Conservation (phyloP, 2,329 filamentous ascomycete species). For the Mollisiaceae sp. region DNA sequence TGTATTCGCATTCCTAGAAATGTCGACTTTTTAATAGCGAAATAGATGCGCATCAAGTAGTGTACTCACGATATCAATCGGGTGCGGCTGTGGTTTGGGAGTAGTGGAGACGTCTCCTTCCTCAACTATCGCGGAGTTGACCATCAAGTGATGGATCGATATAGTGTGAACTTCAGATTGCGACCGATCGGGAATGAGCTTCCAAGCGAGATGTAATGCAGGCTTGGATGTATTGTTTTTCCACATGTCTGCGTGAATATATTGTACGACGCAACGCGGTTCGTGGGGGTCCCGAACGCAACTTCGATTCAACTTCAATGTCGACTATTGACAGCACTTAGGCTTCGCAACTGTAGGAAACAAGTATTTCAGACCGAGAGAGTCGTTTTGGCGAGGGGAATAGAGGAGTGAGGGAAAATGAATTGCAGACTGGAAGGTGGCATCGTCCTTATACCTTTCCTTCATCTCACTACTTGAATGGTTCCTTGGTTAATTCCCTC, state of each 20-base stretch:
- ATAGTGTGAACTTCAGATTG: slow-evolving; percentile 3
- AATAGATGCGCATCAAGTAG: too few species aligned
- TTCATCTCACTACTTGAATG: not conserved
- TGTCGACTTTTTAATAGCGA: too few species aligned
- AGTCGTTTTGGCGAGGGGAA: not conserved
- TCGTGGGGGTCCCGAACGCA: not conserved
- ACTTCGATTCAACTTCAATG: not conserved
- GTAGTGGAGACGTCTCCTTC: not conserved
- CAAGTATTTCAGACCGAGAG: too few species aligned
- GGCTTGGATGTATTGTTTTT: not conserved
- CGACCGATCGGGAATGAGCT: not conserved
- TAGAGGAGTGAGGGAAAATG: not conserved
- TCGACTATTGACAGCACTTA: not conserved
- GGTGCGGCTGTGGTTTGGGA: too few species aligned
- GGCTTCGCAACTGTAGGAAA: not conserved
- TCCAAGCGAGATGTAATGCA: not conserved
- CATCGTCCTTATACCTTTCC: not conserved
- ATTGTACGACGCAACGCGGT: not conserved
- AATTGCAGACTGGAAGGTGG: not conserved
- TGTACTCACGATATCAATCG: too few species aligned
- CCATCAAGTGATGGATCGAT: not conserved
- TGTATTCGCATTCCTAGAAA: too few species aligned
- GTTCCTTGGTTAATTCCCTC: too few species aligned
- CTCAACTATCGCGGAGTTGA: not conserved
- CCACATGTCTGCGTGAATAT: not conserved